A percentile compares a stretch with the other conserved stretches of the same genome.
These are phyloP conservation scores for Microdochium trichocladiopsis DNA, from an alignment of 2,329 filamentous ascomycete species.

Conservation along the genomic window DNA sequence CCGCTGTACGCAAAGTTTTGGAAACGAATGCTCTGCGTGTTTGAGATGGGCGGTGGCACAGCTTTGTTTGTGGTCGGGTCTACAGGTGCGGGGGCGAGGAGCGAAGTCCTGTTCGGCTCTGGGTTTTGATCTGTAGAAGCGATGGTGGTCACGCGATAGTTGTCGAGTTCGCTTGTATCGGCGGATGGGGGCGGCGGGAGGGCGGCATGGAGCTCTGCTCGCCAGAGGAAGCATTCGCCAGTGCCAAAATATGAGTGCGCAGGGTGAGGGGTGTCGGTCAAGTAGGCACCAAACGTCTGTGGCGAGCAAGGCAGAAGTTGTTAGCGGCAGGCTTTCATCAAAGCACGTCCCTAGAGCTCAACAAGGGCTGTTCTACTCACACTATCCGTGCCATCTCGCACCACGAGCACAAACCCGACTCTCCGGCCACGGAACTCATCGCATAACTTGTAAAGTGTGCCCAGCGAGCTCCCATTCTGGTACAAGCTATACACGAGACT, in stretches of 20 bases:
- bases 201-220: slow-evolving; percentile 58
- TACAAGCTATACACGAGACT: slow-evolving; percentile 81
- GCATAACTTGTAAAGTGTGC: slow-evolving; percentile 78
- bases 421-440: slow-evolving; percentile 59
- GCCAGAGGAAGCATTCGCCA: slow-evolving; percentile 92
- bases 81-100: slow-evolving; percentile 18
- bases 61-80: slow-evolving; percentile 14
- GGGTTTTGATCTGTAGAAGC: slow-evolving; percentile 12
- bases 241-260: slow-evolving; percentile 86
- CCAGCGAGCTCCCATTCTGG: slow-evolving; percentile 81
- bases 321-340: neutral
- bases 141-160: slow-evolving; percentile 34
- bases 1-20: slow-evolving; percentile 96
- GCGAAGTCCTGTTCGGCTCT: slow-evolving; percentile 10
- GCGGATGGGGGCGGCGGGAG: slow-evolving; percentile 63
- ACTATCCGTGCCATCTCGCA: slow-evolving; percentile 69
- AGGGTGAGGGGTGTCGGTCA: slow-evolving; percentile 81
- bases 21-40: slow-evolving; percentile 73
- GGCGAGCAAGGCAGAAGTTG: slow-evolving; percentile 2
- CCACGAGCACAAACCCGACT: slow-evolving; percentile 84
- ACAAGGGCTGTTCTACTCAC: no score
- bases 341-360: no score
- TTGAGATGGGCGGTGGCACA: slow-evolving; percentile 5
- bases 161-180: slow-evolving; percentile 37
- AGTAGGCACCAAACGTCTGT: slow-evolving; percentile 84